Conservation (phyloP, 2,329 filamentous ascomycete genomes). For the Aspergillus arachidicola region DNA sequence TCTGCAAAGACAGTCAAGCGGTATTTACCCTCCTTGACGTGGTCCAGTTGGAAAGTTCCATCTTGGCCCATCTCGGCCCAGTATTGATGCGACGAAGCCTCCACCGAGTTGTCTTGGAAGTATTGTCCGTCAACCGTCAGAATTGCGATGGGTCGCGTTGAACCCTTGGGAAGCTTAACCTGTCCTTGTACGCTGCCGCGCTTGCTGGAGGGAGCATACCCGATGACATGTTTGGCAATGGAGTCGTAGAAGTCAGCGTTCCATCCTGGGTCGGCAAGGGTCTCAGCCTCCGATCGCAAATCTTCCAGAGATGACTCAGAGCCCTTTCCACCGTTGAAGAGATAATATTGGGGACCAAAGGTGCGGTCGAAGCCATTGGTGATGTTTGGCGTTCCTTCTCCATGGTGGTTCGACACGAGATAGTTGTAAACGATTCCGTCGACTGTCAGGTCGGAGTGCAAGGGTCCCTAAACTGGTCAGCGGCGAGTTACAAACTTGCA, state of each 20-base stretch:
- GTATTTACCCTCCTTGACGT: conserved; percentile 61
- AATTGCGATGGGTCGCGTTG: conserved; percentile 57
- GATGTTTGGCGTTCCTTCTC: conserved; percentile 65
- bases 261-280: conserved; percentile 56
- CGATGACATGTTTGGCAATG: conserved; percentile 61
- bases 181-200: conserved; percentile 56
- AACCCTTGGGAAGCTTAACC: conserved; percentile 55
- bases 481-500: neutral
- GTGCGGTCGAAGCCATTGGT: conserved; percentile 66
- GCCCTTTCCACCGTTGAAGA: conserved; percentile 61
- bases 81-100: conserved; percentile 62
- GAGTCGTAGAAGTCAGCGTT: conserved; percentile 65
- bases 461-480: conserved; percentile 48
- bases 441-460: conserved; percentile 65
- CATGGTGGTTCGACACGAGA: conserved; percentile 65
- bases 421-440: conserved; percentile 70
- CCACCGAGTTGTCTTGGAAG: conserved; percentile 62
- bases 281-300: conserved; percentile 57
- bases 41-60: conserved; percentile 56
- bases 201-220: conserved; percentile 57
- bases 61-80: conserved; percentile 56
- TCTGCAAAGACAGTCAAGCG: conserved; percentile 65
- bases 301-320: conserved; percentile 49
- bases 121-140: conserved; percentile 56
- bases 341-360: conserved; percentile 65